These are phyloP conservation scores for Entonaema liquescens DNA, from an alignment of 495 filamentous ascomycete genomes.

Conservation along the genomic window DNA sequence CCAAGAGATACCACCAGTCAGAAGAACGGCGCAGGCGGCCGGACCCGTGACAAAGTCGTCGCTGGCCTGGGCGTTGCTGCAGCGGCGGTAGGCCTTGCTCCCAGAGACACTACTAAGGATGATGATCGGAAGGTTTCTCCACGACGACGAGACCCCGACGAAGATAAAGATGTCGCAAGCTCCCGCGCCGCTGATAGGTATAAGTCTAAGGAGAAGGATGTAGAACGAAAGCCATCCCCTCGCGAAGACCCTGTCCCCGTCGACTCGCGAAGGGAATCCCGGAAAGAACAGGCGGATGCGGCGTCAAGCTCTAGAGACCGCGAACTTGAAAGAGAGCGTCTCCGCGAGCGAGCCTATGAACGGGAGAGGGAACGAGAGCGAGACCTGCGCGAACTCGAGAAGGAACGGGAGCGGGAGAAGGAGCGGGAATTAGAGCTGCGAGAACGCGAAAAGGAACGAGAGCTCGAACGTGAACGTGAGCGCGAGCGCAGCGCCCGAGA, in stretches of 20 bases:
- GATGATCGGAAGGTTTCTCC: conserved; percentile 49
- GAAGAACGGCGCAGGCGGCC: conserved; percentile 39
- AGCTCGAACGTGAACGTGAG: conserved; percentile 10
- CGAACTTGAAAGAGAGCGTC: conserved; percentile 45
- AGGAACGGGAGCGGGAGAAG: conserved; percentile 25
- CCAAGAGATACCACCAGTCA: conserved; percentile 39
- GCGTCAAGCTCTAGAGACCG: conserved; percentile 45
- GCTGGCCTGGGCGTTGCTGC: conserved; percentile 51
- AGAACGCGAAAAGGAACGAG: conserved; percentile 30
- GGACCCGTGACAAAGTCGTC: conserved; percentile 49
- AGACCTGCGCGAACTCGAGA: too few species aligned
- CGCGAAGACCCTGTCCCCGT: conserved; percentile 36
- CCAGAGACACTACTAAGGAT: conserved; percentile 33
- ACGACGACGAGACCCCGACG: conserved; percentile 33
- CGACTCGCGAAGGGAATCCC: conserved; percentile 44
- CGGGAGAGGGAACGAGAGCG: conserved; percentile 36
- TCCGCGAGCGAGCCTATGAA: conserved; percentile 50
- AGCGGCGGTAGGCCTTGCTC: conserved; percentile 49
- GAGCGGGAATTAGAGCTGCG: conserved; percentile 1
- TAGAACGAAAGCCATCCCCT: conserved; percentile 30
- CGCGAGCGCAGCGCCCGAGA: conserved; percentile 15
- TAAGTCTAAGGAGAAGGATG: conserved; percentile 36
- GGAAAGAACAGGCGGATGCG: conserved; percentile 34
- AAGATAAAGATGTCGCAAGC: conserved; percentile 29
- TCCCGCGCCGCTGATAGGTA: conserved; percentile 30